A percentile compares a stretch with the other conserved stretches of the same genome.
phyloP scores from a whole-genome alignment of 2,329 filamentous ascomycete species.

The Cordyceps sp. region DNA sequence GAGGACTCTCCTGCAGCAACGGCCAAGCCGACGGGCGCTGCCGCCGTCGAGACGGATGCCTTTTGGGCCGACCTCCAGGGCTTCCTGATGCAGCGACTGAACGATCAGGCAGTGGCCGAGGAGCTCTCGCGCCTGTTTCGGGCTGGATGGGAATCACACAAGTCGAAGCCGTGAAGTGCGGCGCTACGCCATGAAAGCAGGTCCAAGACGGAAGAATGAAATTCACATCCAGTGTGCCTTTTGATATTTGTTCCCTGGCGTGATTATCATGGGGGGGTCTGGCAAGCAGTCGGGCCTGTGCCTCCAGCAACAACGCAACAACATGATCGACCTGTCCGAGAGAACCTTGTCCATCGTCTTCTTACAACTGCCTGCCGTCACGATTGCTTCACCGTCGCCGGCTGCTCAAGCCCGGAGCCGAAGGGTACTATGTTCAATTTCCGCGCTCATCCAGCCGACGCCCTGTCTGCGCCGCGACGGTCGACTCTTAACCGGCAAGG shows the following conservation, averaged over 20 bases:
- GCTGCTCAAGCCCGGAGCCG: constrained; percentile 8
- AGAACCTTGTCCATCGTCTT: constrained; percentile 1
- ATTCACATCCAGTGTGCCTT: constrained; percentile 5
- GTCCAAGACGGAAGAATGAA: background rate
- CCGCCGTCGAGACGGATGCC: constrained; percentile 48
- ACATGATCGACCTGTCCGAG: constrained; percentile 1
- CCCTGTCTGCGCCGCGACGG: background rate
- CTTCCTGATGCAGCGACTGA: constrained; percentile 64
- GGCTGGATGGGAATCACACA: constrained; percentile 45
- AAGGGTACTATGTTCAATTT: constrained; percentile 11
- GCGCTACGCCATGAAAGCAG: background rate
- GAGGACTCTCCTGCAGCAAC: constrained; percentile 17
- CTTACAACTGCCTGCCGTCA: constrained; percentile 6
- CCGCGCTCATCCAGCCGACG: constrained; percentile 8
- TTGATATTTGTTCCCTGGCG: constrained; percentile 12
- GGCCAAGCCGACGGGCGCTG: constrained; percentile 26
- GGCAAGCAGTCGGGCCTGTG: constrained; percentile 8
- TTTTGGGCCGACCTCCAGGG: constrained; percentile 81
- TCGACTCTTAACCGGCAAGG: constrained; percentile 26
- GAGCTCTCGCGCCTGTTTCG: constrained; percentile 53
- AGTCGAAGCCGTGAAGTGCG: constrained; percentile 10
- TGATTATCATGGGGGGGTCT: constrained; percentile 10
- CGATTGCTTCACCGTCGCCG: constrained; percentile 11
- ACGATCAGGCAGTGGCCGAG: constrained; percentile 49
- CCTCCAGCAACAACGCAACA: constrained; percentile 1